Conservation (phyloP, 192 early-diverging fungal species). For the Coemansia erecta region DNA sequence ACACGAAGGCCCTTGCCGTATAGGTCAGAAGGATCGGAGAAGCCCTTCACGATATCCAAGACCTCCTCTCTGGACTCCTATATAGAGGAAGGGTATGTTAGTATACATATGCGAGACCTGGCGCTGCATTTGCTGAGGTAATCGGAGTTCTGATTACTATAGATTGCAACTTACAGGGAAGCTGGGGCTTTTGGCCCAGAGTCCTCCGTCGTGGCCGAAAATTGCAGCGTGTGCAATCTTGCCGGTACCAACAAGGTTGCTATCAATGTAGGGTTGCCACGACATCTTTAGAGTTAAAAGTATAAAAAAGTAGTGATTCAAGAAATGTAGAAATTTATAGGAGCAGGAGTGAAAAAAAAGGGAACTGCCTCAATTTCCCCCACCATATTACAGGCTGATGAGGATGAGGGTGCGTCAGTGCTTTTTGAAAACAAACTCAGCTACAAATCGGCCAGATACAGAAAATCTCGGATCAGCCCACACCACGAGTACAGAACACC, state of each 20-base stretch:
- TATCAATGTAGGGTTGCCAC: conserved; percentile 83
- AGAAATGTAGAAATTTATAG: background rate
- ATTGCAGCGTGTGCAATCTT: conserved; percentile 77
- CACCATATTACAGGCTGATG: too few species aligned
- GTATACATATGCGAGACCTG: background rate
- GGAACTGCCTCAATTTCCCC: background rate
- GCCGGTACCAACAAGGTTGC: conserved; percentile 70
- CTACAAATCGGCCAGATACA: background rate
- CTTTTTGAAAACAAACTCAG: background rate
- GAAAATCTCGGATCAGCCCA: conserved; percentile 43
- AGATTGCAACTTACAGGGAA: conserved; percentile 64
- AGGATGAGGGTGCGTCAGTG: too few species aligned
- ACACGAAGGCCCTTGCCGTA: conserved; percentile 66
- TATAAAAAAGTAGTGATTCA: background rate
- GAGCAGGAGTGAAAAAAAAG: background rate
- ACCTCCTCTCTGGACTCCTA: conserved; percentile 50
- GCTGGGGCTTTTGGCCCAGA: conserved; percentile 76
- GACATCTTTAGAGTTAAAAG: conserved; percentile 26
- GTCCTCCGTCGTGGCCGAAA: conserved; percentile 69
- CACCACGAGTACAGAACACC: conserved; percentile 75
- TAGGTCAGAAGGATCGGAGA: conserved; percentile 56
- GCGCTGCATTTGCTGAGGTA: too few species aligned
- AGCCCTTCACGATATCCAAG: conserved; percentile 60
- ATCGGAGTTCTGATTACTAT: too few species aligned
- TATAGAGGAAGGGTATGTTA: conserved; percentile 36